Base-by-base conservation (phyloP, 805 yeast species). In the Cephaloascus albidus region DNA sequence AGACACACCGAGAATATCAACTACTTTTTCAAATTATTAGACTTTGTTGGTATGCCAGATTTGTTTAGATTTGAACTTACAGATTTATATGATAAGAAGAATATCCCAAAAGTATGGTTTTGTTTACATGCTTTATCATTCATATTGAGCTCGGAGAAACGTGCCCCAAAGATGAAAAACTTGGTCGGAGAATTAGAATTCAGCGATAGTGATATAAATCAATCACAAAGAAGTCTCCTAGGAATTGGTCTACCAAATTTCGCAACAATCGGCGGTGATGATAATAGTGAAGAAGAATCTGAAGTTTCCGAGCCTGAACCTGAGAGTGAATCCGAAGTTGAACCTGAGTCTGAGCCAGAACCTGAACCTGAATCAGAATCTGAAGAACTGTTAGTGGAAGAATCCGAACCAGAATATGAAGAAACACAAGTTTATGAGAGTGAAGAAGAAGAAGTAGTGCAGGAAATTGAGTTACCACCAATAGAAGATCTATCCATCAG, bases 1-100 rank as follows among this genome's bases (percentile, higher is more conserved):
- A 78, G 84, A 45, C 96, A 87, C 57, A 86, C 96, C 0, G 97
- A 93, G 54, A 93, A 93, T 55, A 90, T 93, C 53, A 86, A 87
- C 50, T 68, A 78, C 18, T 89, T 90, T 56, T 81, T 90, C 55
- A 66, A 72, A 17, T 74, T 90, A 40, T 65, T 87, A 23, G 81
- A 76, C 40, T 74, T 66, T 42, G 70, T 87, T 43, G 79, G 76
- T 20, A 78, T 93, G 47, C 98, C 97, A 1, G 89, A 85, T 41
- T 70, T 88, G 40, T 93, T 89, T 57, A 73, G 84, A 37, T 93
- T 93, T 55, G 98, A 90, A 55, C 72, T 89, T 42, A 88, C 95
- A 3, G 98, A 93, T 58, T 68, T 93, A 30, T 93, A 88, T 60
- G 97, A 93, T 53, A 81, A 82, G 53, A 89, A 87, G 52, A 85